Evolutionary conservation across 2,329 filamentous ascomycete genomes (phyloP), one percentile per base, ranked within the genome.

Genomic region (Aspergillus udagawae): DNA sequence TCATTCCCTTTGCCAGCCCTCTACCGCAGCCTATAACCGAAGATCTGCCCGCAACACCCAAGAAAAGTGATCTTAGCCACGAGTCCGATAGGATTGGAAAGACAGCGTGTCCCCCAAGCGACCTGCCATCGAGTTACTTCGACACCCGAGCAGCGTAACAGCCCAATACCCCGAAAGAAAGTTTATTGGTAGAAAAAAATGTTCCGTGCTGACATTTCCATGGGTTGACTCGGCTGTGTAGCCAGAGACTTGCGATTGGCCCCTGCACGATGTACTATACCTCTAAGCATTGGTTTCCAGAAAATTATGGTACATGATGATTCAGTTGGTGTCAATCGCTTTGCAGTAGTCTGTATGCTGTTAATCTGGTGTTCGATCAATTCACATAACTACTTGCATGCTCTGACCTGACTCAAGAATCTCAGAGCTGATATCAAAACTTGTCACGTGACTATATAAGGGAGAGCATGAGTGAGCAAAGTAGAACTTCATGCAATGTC

Each of bases 121-220:
- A 38, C 32, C 32, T 38, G 32, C 32, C 32, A 17, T 2, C 32
- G 14, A 38, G 32, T 38, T 17, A 38, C 14, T 38, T 38, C 32
- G 14, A 29, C 7, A n/a, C 41, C 51, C 41, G 50, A 52, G 62
- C 60, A 59, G 63, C 57, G 28, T 45, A 38, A 53, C 47, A n/a
- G 14, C 45, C 51, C 42, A 49, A 51, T 25, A 38, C 47, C 57
- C 57, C 52, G n/a, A 35, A 57, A 57, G 45, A 51, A 42, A 50
- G 54, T 54, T 8, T 3, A n/a, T 49, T 51, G 44, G 29, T 53
- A 53, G 27, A 55, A 44, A 52, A 21, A 21, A 17, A 7, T 17
- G 32, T 7, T 6, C 32, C 14, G 14, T 38, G 32, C 32, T 17
- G 32, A 7, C 32, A 17, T 38, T 14, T 38, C 14, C 32, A 17